Percentiles rank a stretch among this genome's conserved stretches.
Evolutionary conservation across 2,329 filamentous ascomycete species (phyloP).

Genomic region (Pyrenochaeta sp.): DNA sequence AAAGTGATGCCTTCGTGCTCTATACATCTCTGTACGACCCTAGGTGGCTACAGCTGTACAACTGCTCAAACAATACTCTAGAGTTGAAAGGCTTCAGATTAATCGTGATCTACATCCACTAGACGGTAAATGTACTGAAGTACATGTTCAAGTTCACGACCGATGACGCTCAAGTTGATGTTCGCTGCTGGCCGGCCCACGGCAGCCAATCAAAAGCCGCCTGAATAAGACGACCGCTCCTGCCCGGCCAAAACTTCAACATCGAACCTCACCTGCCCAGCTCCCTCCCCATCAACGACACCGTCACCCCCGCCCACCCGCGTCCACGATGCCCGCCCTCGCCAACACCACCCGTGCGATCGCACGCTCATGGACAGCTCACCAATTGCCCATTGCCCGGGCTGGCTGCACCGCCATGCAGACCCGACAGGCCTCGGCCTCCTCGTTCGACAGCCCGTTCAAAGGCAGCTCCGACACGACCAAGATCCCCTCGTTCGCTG

Average conservation of each 20-base stretch:
- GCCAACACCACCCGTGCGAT: slow-evolving; percentile 56
- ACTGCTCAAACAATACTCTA: too few species aligned
- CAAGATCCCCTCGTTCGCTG: slow-evolving; percentile 87
- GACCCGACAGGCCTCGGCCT: slow-evolving; percentile 54
- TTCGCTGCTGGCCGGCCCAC: background rate
- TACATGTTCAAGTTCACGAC: background rate
- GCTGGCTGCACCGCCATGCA: slow-evolving; percentile 56
- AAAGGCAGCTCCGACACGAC: slow-evolving; percentile 59
- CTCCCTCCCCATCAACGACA: slow-evolving; percentile 29
- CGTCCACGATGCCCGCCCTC: slow-evolving; percentile 59
- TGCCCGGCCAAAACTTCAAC: slow-evolving; percentile 34
- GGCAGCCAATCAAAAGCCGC: slow-evolving; percentile 28
- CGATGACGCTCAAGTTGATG: slow-evolving; percentile 5
- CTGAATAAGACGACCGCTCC: slow-evolving; percentile 7
- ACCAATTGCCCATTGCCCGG: slow-evolving; percentile 57
- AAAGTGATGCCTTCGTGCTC: too few species aligned
- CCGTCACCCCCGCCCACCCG: slow-evolving; percentile 31
- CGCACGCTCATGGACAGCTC: slow-evolving; percentile 57
- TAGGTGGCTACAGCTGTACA: too few species aligned
- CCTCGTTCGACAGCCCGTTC: slow-evolving; percentile 65
- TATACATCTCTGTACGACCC: too few species aligned
- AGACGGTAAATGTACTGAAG: background rate
- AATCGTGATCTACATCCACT: too few species aligned
- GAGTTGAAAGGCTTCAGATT: too few species aligned
- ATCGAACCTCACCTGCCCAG: slow-evolving; percentile 5